These are phyloP conservation scores for Flaveria sonorensis DNA, from an alignment of 129 eudicot genomes.

Conservation along the genomic window DNA sequence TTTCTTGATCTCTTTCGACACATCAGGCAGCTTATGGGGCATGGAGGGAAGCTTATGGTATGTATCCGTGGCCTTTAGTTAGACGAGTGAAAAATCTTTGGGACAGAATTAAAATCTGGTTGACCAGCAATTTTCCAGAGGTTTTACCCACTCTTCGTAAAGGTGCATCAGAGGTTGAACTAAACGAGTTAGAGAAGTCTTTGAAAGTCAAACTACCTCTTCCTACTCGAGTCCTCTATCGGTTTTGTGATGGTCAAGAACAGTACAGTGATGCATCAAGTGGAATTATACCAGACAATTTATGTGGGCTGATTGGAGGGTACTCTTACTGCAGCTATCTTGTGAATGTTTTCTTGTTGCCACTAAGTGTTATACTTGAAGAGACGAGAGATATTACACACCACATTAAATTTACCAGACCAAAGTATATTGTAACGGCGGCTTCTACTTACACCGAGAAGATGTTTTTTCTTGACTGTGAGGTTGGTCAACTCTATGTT, in stretches of 20 bases:
- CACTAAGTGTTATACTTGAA: conserved; percentile 40
- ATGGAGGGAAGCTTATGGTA: conserved; percentile 70
- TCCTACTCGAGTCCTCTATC: conserved; percentile 74
- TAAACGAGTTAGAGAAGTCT: conserved; percentile 52
- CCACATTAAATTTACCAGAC: conserved; percentile 27
- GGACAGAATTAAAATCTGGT: conserved; percentile 62
- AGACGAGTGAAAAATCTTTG: conserved; percentile 61
- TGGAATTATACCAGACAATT: conserved; percentile 21
- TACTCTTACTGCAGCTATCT: conserved; percentile 57
- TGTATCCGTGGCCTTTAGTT: conserved; percentile 86
- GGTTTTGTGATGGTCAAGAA: conserved; percentile 86
- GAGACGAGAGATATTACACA: conserved; percentile 43
- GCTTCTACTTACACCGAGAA: conserved; percentile 57
- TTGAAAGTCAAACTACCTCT: conserved; percentile 70
- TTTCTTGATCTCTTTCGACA: background rate
- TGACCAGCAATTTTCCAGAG: conserved; percentile 61
- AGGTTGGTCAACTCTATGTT: conserved; percentile 72
- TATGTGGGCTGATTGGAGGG: conserved; percentile 83
- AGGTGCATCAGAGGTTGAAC: conserved; percentile 80
- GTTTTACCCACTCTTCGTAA: conserved; percentile 57
- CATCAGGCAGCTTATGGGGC: conserved; percentile 64
- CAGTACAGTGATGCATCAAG: conserved; percentile 19
- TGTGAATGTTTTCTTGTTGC: conserved; percentile 70
- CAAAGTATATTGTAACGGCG: conserved; percentile 55
- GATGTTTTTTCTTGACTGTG: conserved; percentile 69